Evolutionary conservation across 2,329 filamentous ascomycete species (phyloP).

Genomic region (Zymoseptoria ardabiliae): DNA sequence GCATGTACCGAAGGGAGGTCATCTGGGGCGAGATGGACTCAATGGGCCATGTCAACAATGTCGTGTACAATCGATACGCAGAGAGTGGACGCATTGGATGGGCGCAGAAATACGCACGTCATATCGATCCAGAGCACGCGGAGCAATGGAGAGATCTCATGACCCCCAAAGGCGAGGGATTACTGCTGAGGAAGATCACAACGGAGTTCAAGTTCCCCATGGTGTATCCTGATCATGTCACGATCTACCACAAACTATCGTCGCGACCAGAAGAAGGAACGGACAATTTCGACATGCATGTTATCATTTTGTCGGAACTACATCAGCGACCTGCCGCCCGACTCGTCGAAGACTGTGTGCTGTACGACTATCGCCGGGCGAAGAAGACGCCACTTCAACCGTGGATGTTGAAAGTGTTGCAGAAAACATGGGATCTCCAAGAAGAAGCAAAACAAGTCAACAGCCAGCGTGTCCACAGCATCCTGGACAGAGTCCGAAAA

Average conservation of each 20-base stretch:
- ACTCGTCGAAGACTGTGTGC: conserved; percentile 68
- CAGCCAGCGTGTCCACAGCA: conserved; percentile 45
- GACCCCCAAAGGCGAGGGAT: conserved; percentile 57
- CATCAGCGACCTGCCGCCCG: conserved; percentile 66
- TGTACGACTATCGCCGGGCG: conserved; percentile 63
- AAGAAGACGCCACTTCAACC: conserved; percentile 51
- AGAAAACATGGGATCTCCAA: conserved; percentile 54
- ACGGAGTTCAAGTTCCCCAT: conserved; percentile 87
- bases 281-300: conserved; percentile 54
- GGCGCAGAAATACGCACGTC: conserved; percentile 60
- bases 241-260: conserved; percentile 72
- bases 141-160: conserved; percentile 62
- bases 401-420: conserved; percentile 57
- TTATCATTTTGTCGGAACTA: conserved; percentile 65
- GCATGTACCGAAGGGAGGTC: conserved; percentile 60
- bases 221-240: conserved; percentile 73
- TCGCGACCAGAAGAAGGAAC: conserved; percentile 42
- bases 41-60: conserved; percentile 71
- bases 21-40: conserved; percentile 77
- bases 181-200: conserved; percentile 73
- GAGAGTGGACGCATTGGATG: conserved; percentile 77
- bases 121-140: conserved; percentile 54
- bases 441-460: conserved; percentile 50
- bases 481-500: conserved; percentile 51
- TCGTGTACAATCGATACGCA: conserved; percentile 74